A percentile compares a stretch with the other conserved stretches of the same genome.
phyloP scores from a whole-genome alignment of 2,329 filamentous ascomycete species.

The Ceratocystis alfenasii region DNA sequence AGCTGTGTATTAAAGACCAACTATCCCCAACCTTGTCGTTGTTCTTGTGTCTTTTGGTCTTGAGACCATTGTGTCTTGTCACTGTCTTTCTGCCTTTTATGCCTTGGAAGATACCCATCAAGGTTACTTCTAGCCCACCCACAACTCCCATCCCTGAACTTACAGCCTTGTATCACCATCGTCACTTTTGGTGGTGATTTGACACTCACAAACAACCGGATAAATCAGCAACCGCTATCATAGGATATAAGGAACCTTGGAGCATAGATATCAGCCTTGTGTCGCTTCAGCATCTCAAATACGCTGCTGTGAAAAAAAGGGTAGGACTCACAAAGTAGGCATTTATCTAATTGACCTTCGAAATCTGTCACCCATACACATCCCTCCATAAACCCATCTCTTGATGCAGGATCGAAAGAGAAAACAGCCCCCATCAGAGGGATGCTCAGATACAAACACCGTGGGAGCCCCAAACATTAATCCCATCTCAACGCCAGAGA shows the following conservation, averaged over 20 bases:
- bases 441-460: not conserved
- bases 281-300: too few species aligned
- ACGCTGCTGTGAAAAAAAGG: not conserved
- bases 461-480: not conserved
- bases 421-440: constrained; percentile 18
- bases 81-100: not conserved
- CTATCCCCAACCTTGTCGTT: too few species aligned
- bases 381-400: not conserved
- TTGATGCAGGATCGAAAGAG: constrained; percentile 17
- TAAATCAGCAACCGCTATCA: not conserved
- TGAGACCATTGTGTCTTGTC: not conserved
- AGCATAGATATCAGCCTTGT: not conserved
- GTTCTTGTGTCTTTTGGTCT: too few species aligned
- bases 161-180: constrained; percentile 1
- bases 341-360: not conserved
- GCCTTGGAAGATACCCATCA: not conserved
- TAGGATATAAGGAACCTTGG: not conserved
- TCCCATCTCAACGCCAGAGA: not conserved
- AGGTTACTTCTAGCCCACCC: not conserved
- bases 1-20: too few species aligned
- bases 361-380: not conserved
- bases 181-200: not conserved
- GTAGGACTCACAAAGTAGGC: not conserved
- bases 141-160: not conserved
- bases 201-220: not conserved